Conservation (phyloP, 2,329 filamentous ascomycete genomes). For the Apiospora malaysiana region DNA sequence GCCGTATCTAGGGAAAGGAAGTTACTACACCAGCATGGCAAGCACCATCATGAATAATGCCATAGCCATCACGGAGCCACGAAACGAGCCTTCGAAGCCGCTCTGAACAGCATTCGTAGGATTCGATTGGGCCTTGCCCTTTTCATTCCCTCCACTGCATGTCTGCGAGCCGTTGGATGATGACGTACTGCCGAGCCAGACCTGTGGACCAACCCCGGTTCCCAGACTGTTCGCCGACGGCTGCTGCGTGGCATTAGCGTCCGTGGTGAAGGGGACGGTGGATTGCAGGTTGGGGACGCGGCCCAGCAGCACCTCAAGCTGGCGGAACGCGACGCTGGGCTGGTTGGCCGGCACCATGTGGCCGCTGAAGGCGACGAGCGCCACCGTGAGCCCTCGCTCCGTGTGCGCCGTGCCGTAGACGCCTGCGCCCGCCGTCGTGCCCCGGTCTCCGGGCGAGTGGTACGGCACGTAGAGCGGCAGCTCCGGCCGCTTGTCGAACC, state of each 20-base stretch:
- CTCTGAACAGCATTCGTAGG: neutral
- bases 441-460: slow-evolving; percentile 47
- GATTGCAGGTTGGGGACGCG: slow-evolving; percentile 55
- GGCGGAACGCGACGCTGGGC: slow-evolving; percentile 70
- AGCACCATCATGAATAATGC: neutral
- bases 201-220: neutral
- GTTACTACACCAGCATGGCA: neutral
- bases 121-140: too few relatives aligned
- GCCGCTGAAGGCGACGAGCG: slow-evolving; percentile 58
- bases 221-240: neutral
- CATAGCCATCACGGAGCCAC: neutral
- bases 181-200: neutral
- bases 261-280: slow-evolving; percentile 36
- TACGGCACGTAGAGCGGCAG: slow-evolving; percentile 74
- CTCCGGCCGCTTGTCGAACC: slow-evolving; percentile 67
- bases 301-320: slow-evolving; percentile 78
- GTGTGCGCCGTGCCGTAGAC: slow-evolving; percentile 73
- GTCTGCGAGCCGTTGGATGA: neutral
- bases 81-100: neutral
- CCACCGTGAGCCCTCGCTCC: slow-evolving; percentile 78
- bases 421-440: slow-evolving; percentile 63
- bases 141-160: neutral
- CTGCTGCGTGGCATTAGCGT: slow-evolving; percentile 33
- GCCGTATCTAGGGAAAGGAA: too few relatives aligned
- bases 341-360: slow-evolving; percentile 74